A percentile compares a stretch with the other conserved stretches of the same genome.
Conservation (phyloP, 179 eudicot genomes). For the Beta corolliflora region DNA sequence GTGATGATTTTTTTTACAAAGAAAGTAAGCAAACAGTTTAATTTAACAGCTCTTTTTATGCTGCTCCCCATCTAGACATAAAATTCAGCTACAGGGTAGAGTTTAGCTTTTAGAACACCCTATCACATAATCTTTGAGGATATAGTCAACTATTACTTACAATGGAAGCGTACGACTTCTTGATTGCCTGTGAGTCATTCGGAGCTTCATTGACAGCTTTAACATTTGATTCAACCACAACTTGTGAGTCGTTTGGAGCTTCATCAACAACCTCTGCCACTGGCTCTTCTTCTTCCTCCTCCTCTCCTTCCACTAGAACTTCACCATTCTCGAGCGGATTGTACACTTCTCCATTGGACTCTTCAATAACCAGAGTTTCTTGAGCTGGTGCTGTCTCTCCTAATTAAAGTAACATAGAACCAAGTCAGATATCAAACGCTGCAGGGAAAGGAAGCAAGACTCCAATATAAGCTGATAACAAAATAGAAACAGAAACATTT, state of each 20-base stretch:
- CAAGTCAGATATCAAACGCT: background rate
- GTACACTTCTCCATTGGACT: slow-evolving; percentile 51
- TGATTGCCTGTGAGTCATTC: slow-evolving; percentile 39
- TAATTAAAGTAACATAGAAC: slow-evolving; percentile 14
- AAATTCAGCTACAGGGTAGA: background rate
- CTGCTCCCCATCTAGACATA: background rate
- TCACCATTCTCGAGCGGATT: slow-evolving; percentile 52
- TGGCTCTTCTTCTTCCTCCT: slow-evolving; percentile 17
- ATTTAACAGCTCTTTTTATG: background rate
- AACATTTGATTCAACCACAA: slow-evolving; percentile 45
- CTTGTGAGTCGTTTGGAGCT: slow-evolving; percentile 41
- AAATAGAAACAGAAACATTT: background rate
- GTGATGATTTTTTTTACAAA: background rate
- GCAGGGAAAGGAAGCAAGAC: background rate
- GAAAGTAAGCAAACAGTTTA: background rate
- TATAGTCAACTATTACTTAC: slow-evolving; percentile 47
- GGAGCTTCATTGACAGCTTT: slow-evolving; percentile 20
- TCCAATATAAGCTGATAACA: background rate
- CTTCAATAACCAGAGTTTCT: slow-evolving; percentile 54
- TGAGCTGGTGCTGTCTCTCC: slow-evolving; percentile 42
- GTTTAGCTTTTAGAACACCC: background rate
- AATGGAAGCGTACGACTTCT: slow-evolving; percentile 93
- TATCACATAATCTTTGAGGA: background rate
- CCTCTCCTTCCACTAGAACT: slow-evolving; percentile 39
- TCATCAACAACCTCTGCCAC: slow-evolving; percentile 67